Evolutionary conservation across 2,329 filamentous ascomycete genomes (phyloP), one percentile per base, ranked within the genome.

Genomic region (Neospermospora avenae): DNA sequence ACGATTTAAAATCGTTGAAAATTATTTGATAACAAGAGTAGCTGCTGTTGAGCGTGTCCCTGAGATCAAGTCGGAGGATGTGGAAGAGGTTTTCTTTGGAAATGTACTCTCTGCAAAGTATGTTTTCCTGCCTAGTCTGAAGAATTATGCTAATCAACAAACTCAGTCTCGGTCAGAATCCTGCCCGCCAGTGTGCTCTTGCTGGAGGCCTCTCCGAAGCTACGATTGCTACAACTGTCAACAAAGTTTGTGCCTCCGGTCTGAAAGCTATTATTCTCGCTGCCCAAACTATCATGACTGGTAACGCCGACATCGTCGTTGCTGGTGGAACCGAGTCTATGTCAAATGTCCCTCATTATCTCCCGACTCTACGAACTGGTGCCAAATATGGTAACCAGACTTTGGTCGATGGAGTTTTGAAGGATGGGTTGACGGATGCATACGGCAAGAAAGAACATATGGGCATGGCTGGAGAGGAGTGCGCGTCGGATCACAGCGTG

Each of bases 41-140:
- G 85, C 82, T 71, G 93, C 93, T 63, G 84, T 99, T 68, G 89
- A 92, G 78, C 89, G 91, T 72, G 90, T 89, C 49, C 87, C 95
- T 58, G 84, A 88, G 72, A 86, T 99, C 79, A 93, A 96, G 79
- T 83, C 91, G 58, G 86, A 92, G 71, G 86, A 96, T 74, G 90
- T 99, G 60, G 87, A 99, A 74, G 95, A 99, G 77, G 91, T 99
- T 74, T 96, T 95, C 82, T 96, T 97, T 74, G 95, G 95, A 77
- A 99, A 99, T 81, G 95, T 99, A 68, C 84, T 99, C 71, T 96
- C 93, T 62, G 95, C 93, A 75, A 93, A 93, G 93, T 96, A 83
- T 70, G 68, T 31, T 6, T 31, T 16, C 41, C 39, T 31, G 5
- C 22, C 16, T 34, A 16, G 56, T 48, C 63, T 68, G 34, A 70